These are phyloP conservation scores for Phytophthora ohioensis DNA, from an alignment of 352 stramenopile genomes.

Conservation along the genomic window DNA sequence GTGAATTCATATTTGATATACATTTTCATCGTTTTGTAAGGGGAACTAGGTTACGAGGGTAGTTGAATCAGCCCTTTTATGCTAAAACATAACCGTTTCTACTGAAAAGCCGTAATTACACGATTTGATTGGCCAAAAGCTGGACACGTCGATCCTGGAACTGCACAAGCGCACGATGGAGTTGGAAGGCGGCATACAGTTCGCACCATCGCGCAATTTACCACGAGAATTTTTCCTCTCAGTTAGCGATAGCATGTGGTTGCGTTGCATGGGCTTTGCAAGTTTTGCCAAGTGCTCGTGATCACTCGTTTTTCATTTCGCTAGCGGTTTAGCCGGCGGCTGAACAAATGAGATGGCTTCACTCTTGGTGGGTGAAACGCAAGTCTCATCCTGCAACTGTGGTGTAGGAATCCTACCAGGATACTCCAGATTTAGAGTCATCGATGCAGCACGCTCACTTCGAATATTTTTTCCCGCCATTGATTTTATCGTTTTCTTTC, in stretches of 20 bases:
- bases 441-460: no score
- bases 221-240: constrained; percentile 29
- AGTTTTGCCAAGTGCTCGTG: not conserved
- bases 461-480: not conserved
- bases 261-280: not conserved
- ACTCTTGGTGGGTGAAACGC: constrained; percentile 20
- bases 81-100: constrained; percentile 11
- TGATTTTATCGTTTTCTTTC: not conserved
- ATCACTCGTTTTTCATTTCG: constrained; percentile 15
- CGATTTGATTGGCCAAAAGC: constrained; percentile 21
- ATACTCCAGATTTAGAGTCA: no score
- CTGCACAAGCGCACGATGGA: constrained; percentile 19
- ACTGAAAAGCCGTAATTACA: constrained; percentile 22
- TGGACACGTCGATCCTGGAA: constrained; percentile 14
- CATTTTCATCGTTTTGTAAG: not conserved
- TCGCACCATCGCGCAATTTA: constrained; percentile 2
- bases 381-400: not conserved
- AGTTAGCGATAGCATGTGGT: not conserved
- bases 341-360: constrained; percentile 25
- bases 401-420: no score
- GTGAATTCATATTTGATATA: not conserved
- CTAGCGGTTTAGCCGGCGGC: constrained; percentile 4
- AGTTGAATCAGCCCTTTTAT: not conserved
- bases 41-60: not conserved
- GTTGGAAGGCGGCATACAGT: not conserved